Conservation (phyloP, 192 early-diverging fungal species). For the Obelidium mucronatum region DNA sequence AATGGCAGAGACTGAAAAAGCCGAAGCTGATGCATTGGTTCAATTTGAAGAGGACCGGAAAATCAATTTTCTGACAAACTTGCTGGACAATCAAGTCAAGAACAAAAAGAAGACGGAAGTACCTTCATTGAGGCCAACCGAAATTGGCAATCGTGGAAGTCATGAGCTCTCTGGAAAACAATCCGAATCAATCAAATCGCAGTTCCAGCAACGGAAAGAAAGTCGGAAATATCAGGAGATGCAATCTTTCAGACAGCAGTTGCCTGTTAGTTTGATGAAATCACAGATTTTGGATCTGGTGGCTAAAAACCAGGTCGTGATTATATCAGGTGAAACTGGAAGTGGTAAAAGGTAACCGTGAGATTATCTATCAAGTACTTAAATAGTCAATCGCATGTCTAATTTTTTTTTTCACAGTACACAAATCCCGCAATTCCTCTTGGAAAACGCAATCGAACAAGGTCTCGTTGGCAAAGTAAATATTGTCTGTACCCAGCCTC, state of each 20-base stretch:
- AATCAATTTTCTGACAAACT: background rate
- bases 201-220: slow-evolving; percentile 45
- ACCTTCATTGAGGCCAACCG: no score
- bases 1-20: slow-evolving; percentile 48
- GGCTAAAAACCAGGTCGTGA: slow-evolving; percentile 63
- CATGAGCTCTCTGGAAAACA: slow-evolving; percentile 8
- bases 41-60: background rate
- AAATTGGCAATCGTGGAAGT: no score
- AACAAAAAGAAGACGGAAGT: slow-evolving; percentile 38
- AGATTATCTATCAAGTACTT: background rate
- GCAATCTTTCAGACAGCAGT: slow-evolving; percentile 37
- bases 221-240: slow-evolving; percentile 41
- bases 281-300: slow-evolving; percentile 61
- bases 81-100: background rate
- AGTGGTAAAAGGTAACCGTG: slow-evolving; percentile 37
- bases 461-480: slow-evolving; percentile 53
- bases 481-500: slow-evolving; percentile 67
- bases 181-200: slow-evolving; percentile 27
- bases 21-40: background rate
- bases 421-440: slow-evolving; percentile 81
- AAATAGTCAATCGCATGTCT: slow-evolving; percentile 42
- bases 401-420: slow-evolving; percentile 64
- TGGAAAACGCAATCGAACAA: slow-evolving; percentile 61
- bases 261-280: slow-evolving; percentile 67
- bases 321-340: slow-evolving; percentile 85